Evolutionary conservation across 441 rosid species (phyloP).

Genomic region (Sinapis alba): DNA sequence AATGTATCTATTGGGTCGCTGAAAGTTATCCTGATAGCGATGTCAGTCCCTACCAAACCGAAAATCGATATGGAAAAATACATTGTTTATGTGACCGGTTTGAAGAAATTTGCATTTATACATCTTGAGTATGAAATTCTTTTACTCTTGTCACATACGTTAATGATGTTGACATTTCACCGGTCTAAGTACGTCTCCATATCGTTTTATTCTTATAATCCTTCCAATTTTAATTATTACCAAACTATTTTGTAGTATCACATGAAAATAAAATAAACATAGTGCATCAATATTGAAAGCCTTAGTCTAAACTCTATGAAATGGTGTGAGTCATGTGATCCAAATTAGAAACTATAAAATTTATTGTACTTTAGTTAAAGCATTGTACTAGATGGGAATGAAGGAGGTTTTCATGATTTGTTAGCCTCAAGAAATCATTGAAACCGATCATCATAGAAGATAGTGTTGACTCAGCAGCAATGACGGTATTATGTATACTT

Average conservation of each 20-base stretch:
- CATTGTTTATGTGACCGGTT: slow-evolving; percentile 4
- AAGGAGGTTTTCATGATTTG: slow-evolving; percentile 31
- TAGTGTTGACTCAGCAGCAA: neutral
- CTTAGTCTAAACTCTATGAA: neutral
- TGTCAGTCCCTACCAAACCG: slow-evolving; percentile 8
- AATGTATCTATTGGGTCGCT: slow-evolving; percentile 11
- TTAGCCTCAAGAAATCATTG: slow-evolving; percentile 47
- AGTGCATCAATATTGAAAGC: neutral
- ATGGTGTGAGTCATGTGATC: neutral
- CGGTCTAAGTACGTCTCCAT: slow-evolving; percentile 16
- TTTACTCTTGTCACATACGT: slow-evolving; percentile 12
- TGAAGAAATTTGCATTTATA: slow-evolving; percentile 1
- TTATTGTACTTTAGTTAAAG: neutral
- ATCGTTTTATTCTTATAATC: slow-evolving; percentile 3
- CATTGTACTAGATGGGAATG: slow-evolving; percentile 38
- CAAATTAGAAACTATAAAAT: neutral
- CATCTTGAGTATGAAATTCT: neutral
- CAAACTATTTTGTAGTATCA: neutral
- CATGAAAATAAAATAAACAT: neutral
- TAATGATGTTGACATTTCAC: slow-evolving; percentile 21
- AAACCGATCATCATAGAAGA: slow-evolving; percentile 17
- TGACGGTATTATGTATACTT: slow-evolving; percentile 17
- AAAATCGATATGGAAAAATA: slow-evolving; percentile 5
- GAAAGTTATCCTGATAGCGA: slow-evolving; percentile 6
- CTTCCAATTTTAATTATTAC: neutral